These are phyloP conservation scores for Tetradesmus obliquus DNA, from an alignment of 139 green algal species.

Conservation along the genomic window DNA sequence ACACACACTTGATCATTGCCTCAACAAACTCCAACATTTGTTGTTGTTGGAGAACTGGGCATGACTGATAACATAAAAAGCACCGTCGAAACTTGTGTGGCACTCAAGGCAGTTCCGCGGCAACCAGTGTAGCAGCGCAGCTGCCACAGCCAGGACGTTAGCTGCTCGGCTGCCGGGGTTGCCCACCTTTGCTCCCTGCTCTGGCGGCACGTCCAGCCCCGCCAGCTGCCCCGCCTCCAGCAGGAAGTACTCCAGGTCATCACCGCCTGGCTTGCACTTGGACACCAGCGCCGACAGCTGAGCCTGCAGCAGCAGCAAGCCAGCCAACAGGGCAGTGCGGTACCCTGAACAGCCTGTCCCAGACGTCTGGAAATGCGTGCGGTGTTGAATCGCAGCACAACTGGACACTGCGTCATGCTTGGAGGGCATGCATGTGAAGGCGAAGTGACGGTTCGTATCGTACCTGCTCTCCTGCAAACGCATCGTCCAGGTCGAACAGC, in stretches of 20 bases:
- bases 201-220: slow-evolving; percentile 57
- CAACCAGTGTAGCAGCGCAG: background rate
- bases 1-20: no score
- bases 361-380: background rate
- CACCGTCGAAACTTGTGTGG: no score
- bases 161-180: background rate
- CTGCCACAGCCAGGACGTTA: background rate
- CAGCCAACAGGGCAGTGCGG: background rate
- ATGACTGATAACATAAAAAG: no score
- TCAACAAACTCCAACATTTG: no score
- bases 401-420: background rate
- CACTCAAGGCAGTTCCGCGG: background rate
- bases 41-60: no score
- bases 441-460: background rate
- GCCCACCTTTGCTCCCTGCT: slow-evolving; percentile 47
- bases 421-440: background rate
- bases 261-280: slow-evolving; percentile 69
- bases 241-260: slow-evolving; percentile 85
- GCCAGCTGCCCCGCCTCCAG: slow-evolving; percentile 75
- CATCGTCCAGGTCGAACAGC: slow-evolving; percentile 91
- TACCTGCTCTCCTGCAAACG: slow-evolving; percentile 78
- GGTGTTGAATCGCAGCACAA: background rate
- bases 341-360: background rate
- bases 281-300: slow-evolving; percentile 77
- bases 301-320: slow-evolving; percentile 54